A percentile compares a stretch with the other conserved stretches of the same genome.
Evolutionary conservation across 371 early-diverging fungal genomes (phyloP).

Genomic region (Choanephora cucurbitarum): DNA sequence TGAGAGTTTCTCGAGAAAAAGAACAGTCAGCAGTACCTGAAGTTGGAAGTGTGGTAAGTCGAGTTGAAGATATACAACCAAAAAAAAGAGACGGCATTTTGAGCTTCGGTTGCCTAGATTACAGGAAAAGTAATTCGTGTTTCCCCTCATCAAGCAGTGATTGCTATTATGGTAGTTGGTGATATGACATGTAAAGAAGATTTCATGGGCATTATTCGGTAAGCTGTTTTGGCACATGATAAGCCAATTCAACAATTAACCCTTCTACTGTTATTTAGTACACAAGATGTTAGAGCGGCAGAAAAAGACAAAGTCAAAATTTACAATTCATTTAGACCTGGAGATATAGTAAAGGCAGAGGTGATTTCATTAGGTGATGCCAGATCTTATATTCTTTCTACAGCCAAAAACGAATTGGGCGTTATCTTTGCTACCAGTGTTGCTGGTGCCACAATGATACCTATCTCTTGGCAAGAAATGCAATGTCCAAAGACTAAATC

Average conservation of each 20-base stretch:
- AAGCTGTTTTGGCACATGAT: conserved; percentile 4
- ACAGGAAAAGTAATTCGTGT: conserved; percentile 88
- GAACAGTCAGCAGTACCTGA: conserved; percentile 80
- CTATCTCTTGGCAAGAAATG: conserved; percentile 98
- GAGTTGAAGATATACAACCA: neutral
- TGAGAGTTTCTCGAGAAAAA: conserved; percentile 71
- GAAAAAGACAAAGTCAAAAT: conserved; percentile 95
- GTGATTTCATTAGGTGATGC: conserved; percentile 93
- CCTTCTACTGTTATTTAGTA: conserved; percentile 37
- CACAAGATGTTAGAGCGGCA: conserved; percentile 92
- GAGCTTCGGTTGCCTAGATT: conserved; percentile 38
- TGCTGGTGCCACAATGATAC: conserved; percentile 90
- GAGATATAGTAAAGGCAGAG: conserved; percentile 90
- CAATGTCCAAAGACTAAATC: conserved; percentile 89
- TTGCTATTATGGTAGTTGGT: conserved; percentile 90
- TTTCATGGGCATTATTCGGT: conserved; percentile 91
- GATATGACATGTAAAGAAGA: conserved; percentile 84
- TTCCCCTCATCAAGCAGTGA: conserved; percentile 79
- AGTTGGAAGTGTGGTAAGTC: conserved; percentile 76
- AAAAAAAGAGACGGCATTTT: neutral
- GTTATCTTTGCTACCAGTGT: conserved; percentile 92
- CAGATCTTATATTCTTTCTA: conserved; percentile 87
- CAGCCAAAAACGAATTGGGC: conserved; percentile 92
- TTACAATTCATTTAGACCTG: conserved; percentile 88
- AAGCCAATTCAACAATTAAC: neutral